phyloP scores from a whole-genome alignment of 2,329 filamentous ascomycete species.

The Colletotrichum lentis region DNA sequence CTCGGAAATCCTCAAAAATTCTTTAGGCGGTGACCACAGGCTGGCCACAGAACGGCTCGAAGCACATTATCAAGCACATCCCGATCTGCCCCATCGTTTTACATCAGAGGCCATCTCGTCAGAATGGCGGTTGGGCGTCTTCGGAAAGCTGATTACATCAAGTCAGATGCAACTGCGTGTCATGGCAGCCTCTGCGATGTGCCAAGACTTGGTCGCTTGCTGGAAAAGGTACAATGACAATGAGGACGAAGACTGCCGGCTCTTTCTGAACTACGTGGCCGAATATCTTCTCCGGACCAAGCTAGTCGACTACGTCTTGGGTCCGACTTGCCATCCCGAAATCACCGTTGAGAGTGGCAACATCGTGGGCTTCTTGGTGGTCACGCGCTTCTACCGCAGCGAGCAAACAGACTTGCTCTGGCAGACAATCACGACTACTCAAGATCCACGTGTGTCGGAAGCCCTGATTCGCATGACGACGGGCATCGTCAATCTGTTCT shows the following conservation, averaged over 20 bases:
- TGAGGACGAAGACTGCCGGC: constrained; percentile 49
- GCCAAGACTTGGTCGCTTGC: constrained; percentile 71
- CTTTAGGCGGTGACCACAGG: constrained; percentile 50
- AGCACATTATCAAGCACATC: constrained; percentile 47
- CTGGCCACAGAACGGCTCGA: constrained; percentile 48
- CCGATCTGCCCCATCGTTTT: constrained; percentile 50
- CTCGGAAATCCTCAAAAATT: constrained; percentile 54
- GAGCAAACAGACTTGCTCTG: constrained; percentile 82
- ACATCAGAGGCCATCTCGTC: constrained; percentile 62
- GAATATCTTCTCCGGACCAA: constrained; percentile 73
- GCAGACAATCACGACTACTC: constrained; percentile 81
- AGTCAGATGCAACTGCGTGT: constrained; percentile 92
- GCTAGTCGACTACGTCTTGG: constrained; percentile 86
- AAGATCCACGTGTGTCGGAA: constrained; percentile 84
- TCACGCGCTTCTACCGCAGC: constrained; percentile 76
- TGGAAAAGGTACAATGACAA: constrained; percentile 67
- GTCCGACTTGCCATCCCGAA: constrained; percentile 90
- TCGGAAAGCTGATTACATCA: constrained; percentile 78
- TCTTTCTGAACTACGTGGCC: constrained; percentile 73
- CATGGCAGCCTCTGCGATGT: constrained; percentile 78
- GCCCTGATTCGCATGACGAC: constrained; percentile 75
- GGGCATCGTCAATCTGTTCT: constrained; percentile 58
- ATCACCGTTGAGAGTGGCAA: constrained; percentile 83
- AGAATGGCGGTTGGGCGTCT: constrained; percentile 74
- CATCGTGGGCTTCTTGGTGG: constrained; percentile 85